Conservation (phyloP, 2,329 filamentous ascomycete species). For the Cadophora sp. region DNA sequence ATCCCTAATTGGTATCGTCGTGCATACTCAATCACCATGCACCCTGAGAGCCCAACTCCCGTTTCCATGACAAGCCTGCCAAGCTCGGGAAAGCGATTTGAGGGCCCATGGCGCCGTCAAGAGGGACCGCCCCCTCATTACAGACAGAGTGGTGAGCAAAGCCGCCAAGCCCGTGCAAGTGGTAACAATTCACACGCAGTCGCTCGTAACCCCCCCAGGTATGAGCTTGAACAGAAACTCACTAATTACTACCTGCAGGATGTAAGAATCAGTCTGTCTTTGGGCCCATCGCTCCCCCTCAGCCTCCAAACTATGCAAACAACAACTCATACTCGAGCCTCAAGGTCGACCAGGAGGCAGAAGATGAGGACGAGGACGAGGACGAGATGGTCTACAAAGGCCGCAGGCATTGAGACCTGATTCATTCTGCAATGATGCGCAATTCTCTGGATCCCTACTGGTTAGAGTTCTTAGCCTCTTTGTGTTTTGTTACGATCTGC, state of each 20-base stretch:
- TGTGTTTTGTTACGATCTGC: neutral
- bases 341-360: constrained; percentile 9
- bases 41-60: neutral
- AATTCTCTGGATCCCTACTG: neutral
- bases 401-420: neutral
- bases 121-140: neutral
- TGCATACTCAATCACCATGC: constrained; percentile 19
- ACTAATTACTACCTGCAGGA: neutral
- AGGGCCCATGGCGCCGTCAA: constrained; percentile 27
- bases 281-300: constrained; percentile 22
- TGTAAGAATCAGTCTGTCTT: neutral
- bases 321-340: constrained; percentile 9
- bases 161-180: neutral
- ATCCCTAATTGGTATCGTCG: constrained; percentile 60
- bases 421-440: neutral
- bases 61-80: neutral
- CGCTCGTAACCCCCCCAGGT: neutral
- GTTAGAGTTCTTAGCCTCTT: neutral
- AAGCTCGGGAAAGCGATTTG: neutral
- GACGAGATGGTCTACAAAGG: constrained; percentile 12
- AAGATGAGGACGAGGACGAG: constrained; percentile 9
- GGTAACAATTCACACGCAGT: neutral
- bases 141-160: neutral
- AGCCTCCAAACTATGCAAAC: neutral
- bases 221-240: neutral